Percentiles rank a stretch among this genome's conserved stretches.
Conservation (phyloP, 2,329 filamentous ascomycete species). For the Fusarium euwallaceae region DNA sequence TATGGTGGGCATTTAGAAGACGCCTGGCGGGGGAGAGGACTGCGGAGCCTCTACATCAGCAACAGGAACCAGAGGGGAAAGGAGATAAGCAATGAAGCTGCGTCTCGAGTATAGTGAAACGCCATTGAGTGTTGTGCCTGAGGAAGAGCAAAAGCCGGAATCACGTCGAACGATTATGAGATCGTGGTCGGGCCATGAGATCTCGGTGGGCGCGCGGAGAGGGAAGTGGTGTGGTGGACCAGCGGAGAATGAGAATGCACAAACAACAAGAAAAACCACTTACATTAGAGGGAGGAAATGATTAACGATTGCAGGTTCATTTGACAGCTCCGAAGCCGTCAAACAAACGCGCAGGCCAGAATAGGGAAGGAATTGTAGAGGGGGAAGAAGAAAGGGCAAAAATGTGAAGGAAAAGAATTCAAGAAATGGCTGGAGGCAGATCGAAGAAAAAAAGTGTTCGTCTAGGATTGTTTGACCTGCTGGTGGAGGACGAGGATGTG, state of each 20-base stretch:
- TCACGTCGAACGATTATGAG: slow-evolving; percentile 46
- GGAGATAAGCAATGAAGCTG: neutral
- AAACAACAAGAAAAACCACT: slow-evolving; percentile 48
- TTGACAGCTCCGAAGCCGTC: slow-evolving; percentile 88
- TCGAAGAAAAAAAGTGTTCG: slow-evolving; percentile 39
- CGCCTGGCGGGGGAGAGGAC: slow-evolving; percentile 71
- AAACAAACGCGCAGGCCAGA: slow-evolving; percentile 85
- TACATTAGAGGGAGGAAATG: slow-evolving; percentile 74
- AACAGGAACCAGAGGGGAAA: slow-evolving; percentile 16
- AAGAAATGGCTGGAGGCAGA: slow-evolving; percentile 33
- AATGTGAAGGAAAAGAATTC: slow-evolving; percentile 40
- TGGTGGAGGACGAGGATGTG: slow-evolving; percentile 41
- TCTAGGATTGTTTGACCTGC: slow-evolving; percentile 44
- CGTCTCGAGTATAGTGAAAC: slow-evolving; percentile 16
- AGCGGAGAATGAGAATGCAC: slow-evolving; percentile 21
- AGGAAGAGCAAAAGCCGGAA: slow-evolving; percentile 36
- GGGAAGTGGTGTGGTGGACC: slow-evolving; percentile 39
- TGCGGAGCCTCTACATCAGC: slow-evolving; percentile 49
- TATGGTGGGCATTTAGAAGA: slow-evolving; percentile 90
- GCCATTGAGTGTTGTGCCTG: slow-evolving; percentile 32
- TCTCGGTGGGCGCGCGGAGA: slow-evolving; percentile 38
- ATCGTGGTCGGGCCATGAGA: slow-evolving; percentile 46
- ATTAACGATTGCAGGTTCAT: slow-evolving; percentile 92
- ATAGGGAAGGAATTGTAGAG: slow-evolving; percentile 42
- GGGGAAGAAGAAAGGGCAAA: slow-evolving; percentile 27